These are phyloP conservation scores for Hydnum rufescens DNA, from an alignment of 768 basidiomycete genomes.

Conservation along the genomic window DNA sequence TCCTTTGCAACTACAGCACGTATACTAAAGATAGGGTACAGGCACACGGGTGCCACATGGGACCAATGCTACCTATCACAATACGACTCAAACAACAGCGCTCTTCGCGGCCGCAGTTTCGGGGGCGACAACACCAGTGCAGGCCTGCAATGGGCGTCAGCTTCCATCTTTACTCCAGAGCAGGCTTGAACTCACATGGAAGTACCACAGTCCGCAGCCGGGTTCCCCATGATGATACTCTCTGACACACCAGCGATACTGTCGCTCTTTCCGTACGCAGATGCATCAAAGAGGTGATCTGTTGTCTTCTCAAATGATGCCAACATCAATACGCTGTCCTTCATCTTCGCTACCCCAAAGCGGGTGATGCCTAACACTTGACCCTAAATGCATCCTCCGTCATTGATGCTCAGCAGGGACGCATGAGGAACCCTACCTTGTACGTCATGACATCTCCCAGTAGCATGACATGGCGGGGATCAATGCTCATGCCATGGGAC, in stretches of 20 bases:
- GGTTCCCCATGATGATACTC: slow-evolving; percentile 98
- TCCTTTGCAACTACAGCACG: no score
- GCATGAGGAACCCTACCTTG: slow-evolving; percentile 35
- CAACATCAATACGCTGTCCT: slow-evolving; percentile 96
- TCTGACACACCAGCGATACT: slow-evolving; percentile 93
- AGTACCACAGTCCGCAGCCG: slow-evolving; percentile 84
- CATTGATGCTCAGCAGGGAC: neutral
- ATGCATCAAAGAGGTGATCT: slow-evolving; percentile 95
- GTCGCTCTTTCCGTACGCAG: slow-evolving; percentile 90
- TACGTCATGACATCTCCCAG: slow-evolving; percentile 98
- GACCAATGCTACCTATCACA: no score
- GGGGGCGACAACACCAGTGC: neutral
- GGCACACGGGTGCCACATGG: no score
- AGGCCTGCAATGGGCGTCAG: neutral
- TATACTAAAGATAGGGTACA: no score
- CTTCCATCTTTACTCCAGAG: neutral
- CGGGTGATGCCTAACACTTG: slow-evolving; percentile 96
- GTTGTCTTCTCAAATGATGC: slow-evolving; percentile 99
- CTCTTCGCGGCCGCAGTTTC: neutral
- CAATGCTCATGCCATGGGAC: slow-evolving; percentile 94
- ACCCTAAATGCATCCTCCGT: slow-evolving; percentile 31
- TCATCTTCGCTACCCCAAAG: slow-evolving; percentile 99
- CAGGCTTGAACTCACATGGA: slow-evolving; percentile 75
- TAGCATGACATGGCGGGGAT: slow-evolving; percentile 95
- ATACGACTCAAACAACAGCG: neutral